A percentile compares a stretch with the other conserved stretches of the same genome.
Evolutionary conservation across 2,329 filamentous ascomycete species (phyloP).

Genomic region (Talaromyces atroroseus): DNA sequence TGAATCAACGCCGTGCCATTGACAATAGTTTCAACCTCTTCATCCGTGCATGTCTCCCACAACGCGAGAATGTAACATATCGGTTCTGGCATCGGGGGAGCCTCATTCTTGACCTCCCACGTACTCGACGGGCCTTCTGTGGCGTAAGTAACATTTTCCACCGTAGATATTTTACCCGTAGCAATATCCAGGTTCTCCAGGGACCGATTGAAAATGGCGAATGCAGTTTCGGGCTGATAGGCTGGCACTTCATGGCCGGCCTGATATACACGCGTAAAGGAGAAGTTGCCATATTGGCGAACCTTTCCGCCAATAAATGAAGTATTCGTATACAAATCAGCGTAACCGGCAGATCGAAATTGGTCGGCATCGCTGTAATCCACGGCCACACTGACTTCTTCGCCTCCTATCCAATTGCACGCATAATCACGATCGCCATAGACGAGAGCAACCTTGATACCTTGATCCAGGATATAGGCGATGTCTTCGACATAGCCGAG

Average conservation of each 20-base stretch:
- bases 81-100: constrained; percentile 35
- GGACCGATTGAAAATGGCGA: constrained; percentile 50
- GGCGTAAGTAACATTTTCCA: constrained; percentile 30
- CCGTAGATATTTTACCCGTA: constrained; percentile 46
- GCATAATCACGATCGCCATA: constrained; percentile 57
- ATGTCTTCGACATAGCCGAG: constrained; percentile 32
- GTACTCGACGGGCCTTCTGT: constrained; percentile 36
- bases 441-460: constrained; percentile 52
- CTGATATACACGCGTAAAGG: constrained; percentile 45
- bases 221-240: constrained; percentile 52
- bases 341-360: constrained; percentile 50
- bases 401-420: constrained; percentile 55
- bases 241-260: constrained; percentile 47
- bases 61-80: constrained; percentile 44
- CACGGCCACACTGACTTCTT: constrained; percentile 47
- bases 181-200: constrained; percentile 50
- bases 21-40: constrained; percentile 35
- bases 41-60: constrained; percentile 38
- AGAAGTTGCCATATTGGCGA: constrained; percentile 46
- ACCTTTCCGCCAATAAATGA: constrained; percentile 43
- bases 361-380: constrained; percentile 39
- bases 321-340: constrained; percentile 37
- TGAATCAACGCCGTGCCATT: constrained; percentile 44
- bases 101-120: constrained; percentile 42
- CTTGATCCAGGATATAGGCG: constrained; percentile 50